Evolutionary conservation across 2,329 filamentous ascomycete genomes (phyloP), one percentile per base, ranked within the genome.

Genomic region (Calonectria naviculata): DNA sequence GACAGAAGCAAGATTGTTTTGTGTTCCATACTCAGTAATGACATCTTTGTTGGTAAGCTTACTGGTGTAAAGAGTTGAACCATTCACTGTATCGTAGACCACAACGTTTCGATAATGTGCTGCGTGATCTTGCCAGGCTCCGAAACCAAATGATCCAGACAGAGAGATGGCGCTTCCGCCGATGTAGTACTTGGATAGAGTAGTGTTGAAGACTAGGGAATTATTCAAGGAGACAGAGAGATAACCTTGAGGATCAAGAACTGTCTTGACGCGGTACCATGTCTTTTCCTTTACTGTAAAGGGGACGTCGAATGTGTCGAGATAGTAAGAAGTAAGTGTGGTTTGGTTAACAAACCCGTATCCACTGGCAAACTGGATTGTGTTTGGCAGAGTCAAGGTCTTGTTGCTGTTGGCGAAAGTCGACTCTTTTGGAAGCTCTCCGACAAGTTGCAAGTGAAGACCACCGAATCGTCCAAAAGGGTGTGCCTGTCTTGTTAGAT

Each of bases 331-430:
- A 8, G 64, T 67, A 7, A 67, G 47, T 13, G 49, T 56, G 28
- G 64, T 67, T 21, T 67, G 64, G 29, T 67, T 67, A 13, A 60
- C 64, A 21, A 67, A 67, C 7, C 26, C 64, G 41, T 60, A 67
- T n/a, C 49, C 64, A 15, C 49, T 58, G 8, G 52, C 52, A n/a
- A 67, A 9, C 12, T 31, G 38, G 8, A 67, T 58, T 12, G 64
- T 28, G 17, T 60, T 67, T 21, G 49, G 36, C 19, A 38, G 64
- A 12, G 52, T 58, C 28, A 60, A 36, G 4, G 38, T 60, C 28
- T 38, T 36, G 41, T 67, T 67, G 15, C 49, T 67, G 19, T 67
- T 67, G 28, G 21, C 64, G 19, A 67, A 67, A 15, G 64, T 60
- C 10, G 28, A 44, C 3, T 21, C 52, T 6, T 46, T 21, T 15